These are phyloP conservation scores for Selaginella tamariscina DNA, from an alignment of 75 land plant species.

Conservation along the genomic window DNA sequence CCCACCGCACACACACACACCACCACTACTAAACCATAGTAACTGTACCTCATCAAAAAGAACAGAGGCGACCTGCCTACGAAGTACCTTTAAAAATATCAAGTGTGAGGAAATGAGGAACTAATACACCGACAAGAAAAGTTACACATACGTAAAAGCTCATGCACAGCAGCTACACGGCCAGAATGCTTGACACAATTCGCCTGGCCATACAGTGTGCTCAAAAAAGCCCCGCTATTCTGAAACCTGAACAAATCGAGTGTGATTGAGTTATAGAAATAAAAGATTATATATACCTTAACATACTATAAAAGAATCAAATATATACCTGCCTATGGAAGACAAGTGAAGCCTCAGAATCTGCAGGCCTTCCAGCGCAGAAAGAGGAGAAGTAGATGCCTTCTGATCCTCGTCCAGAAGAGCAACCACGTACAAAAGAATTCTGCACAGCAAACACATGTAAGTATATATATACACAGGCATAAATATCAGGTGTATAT, in stretches of 20 bases:
- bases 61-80: conserved; percentile 38
- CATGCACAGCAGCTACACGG: conserved; percentile 91
- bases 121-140: not conserved
- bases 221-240: conserved; percentile 73
- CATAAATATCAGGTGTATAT: conserved; percentile 11
- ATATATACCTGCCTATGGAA: conserved; percentile 58
- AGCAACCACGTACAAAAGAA: conserved; percentile 75
- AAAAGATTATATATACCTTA: not conserved
- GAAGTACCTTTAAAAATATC: conserved; percentile 40
- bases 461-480: not conserved
- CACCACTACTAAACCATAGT: too few relatives aligned
- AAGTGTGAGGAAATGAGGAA: not conserved
- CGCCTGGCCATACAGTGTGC: conserved; percentile 95
- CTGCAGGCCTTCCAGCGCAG: conserved; percentile 55
- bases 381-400: conserved; percentile 27
- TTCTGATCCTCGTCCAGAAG: conserved; percentile 38
- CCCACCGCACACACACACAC: too few relatives aligned
- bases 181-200: conserved; percentile 89
- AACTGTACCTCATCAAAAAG: conserved; percentile 37
- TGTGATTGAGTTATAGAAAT: too few relatives aligned
- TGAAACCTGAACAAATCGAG: conserved; percentile 71
- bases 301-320: not conserved
- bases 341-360: conserved; percentile 53
- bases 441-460: conserved; percentile 31
- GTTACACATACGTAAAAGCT: conserved; percentile 65